Percentiles rank a stretch among this genome's conserved stretches.
These are phyloP conservation scores for Beauveria caledonica DNA, from an alignment of 2,329 filamentous ascomycete genomes.

Conservation along the genomic window DNA sequence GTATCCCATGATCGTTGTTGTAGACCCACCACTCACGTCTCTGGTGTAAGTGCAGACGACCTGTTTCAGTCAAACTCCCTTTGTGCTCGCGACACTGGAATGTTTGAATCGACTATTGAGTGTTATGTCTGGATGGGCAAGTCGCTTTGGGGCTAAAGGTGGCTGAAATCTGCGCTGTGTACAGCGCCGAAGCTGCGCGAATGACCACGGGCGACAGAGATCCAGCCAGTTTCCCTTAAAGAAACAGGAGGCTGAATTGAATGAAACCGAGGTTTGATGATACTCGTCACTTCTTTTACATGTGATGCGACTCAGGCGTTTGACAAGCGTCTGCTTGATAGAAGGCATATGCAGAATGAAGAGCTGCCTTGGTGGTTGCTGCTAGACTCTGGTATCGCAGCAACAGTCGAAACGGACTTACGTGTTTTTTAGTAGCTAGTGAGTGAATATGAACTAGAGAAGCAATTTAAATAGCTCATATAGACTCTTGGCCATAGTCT, in stretches of 20 bases:
- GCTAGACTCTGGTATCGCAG: no score
- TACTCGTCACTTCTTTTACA: no score
- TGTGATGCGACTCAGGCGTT: no score
- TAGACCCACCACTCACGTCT: conserved; percentile 4
- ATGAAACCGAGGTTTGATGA: not conserved
- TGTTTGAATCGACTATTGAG: not conserved
- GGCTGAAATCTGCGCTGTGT: not conserved
- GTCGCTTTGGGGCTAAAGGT: not conserved
- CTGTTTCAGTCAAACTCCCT: not conserved
- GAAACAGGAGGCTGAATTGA: not conserved
- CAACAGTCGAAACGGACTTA: not conserved
- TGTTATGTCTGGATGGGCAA: not conserved
- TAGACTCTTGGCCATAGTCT: no score
- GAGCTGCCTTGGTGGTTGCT: no score
- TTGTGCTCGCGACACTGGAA: not conserved
- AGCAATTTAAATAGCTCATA: no score
- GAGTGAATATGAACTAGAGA: no score
- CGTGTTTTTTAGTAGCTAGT: no score
- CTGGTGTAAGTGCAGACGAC: conserved; percentile 1
- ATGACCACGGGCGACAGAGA: not conserved
- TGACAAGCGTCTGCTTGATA: no score
- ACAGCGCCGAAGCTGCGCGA: not conserved
- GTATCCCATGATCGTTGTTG: conserved; percentile 5
- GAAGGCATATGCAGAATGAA: no score
- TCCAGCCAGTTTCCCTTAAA: not conserved